phyloP scores from a whole-genome alignment of 2,329 filamentous ascomycete genomes.

The Coniochaeta pulveracea region DNA sequence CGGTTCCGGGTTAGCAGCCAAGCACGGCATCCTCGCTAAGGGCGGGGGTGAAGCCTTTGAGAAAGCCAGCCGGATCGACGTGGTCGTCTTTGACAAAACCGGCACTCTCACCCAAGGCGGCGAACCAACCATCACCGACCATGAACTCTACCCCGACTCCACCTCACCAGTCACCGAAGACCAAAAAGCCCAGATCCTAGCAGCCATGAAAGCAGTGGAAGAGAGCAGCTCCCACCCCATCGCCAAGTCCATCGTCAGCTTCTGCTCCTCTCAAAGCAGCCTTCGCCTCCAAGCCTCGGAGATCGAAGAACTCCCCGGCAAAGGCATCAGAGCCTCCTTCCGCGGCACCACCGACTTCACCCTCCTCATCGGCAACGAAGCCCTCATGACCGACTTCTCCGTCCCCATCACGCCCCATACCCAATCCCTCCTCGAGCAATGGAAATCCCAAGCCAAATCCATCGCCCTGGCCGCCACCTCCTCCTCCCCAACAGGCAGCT shows the following conservation, averaged over 20 bases:
- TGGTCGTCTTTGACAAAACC: constrained; percentile 82
- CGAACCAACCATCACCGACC: constrained; percentile 57
- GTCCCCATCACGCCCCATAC: constrained; percentile 26
- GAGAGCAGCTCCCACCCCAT: constrained; percentile 66
- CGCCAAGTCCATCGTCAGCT: constrained; percentile 56
- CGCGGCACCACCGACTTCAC: constrained; percentile 23
- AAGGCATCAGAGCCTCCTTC: constrained; percentile 53
- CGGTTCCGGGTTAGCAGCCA: constrained; percentile 67
- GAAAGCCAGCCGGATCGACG: constrained; percentile 67
- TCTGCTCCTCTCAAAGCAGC: constrained; percentile 34
- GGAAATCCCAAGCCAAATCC: constrained; percentile 55
- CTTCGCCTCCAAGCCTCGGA: constrained; percentile 21
- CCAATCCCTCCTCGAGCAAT: constrained; percentile 30
- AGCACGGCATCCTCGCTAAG: constrained; percentile 70
- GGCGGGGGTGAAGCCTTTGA: constrained; percentile 80
- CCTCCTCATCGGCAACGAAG: constrained; percentile 62
- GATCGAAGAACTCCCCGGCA: constrained; percentile 59
- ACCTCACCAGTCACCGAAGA: constrained; percentile 11
- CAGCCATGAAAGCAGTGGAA: constrained; percentile 50
- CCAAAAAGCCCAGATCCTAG: constrained; percentile 26
- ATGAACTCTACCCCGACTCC: constrained; percentile 24
- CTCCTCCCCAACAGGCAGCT: constrained; percentile 14
- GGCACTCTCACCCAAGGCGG: constrained; percentile 68
- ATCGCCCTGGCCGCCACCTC: constrained; percentile 44
- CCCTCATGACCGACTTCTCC: constrained; percentile 44